phyloP scores from a whole-genome alignment of 257 asterid genomes.

The Knoxia roxburghii region DNA sequence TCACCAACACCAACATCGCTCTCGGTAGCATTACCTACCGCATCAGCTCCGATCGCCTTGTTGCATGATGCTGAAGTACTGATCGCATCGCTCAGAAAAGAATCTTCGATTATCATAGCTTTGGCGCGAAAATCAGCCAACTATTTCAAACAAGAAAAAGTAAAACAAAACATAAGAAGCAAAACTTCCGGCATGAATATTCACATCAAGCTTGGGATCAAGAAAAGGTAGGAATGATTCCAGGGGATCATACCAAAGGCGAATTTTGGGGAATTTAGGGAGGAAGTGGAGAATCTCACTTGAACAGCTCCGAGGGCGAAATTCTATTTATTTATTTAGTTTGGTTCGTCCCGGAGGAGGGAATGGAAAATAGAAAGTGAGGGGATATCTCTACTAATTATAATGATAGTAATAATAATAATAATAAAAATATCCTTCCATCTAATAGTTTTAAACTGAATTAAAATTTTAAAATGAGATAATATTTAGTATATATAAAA shows the following conservation, averaged over 20 bases:
- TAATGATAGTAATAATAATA: no score
- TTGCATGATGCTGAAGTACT: constrained; percentile 21
- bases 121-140: constrained; percentile 26
- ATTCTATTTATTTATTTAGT: no score
- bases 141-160: neutral
- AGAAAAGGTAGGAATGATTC: constrained; percentile 4
- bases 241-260: neutral
- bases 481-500: no score
- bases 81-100: constrained; percentile 26
- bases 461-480: no score
- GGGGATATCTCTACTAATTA: no score
- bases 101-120: constrained; percentile 38
- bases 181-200: constrained; percentile 3
- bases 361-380: no score
- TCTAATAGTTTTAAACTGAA: no score
- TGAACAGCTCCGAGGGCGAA: neutral
- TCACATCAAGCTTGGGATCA: constrained; percentile 1
- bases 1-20: constrained; percentile 42
- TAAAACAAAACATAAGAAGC: neutral
- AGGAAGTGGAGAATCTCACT: no score
- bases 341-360: no score
- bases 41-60: constrained; percentile 18
- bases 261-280: neutral
- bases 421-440: no score
- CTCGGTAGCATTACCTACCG: constrained; percentile 13